Percentiles rank a stretch among this genome's conserved stretches.
Conservation (phyloP, 2,329 filamentous ascomycete genomes). For the Aspergillus sp. region DNA sequence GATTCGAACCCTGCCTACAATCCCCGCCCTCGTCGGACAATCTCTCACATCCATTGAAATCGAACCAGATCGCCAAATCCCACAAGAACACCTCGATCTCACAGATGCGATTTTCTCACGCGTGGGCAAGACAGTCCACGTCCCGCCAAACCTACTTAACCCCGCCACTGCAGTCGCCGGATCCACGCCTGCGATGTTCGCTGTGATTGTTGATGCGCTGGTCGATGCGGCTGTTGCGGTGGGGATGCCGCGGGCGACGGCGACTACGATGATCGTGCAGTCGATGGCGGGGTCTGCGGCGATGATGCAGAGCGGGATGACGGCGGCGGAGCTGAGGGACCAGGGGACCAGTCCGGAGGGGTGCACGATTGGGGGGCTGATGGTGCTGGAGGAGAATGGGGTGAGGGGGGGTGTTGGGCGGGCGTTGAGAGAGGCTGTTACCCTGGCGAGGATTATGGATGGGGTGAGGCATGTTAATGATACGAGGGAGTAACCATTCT, state of each 20-base stretch:
- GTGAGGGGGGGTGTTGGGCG: conserved; percentile 55
- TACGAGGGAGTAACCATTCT: neutral
- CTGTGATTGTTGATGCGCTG: conserved; percentile 59
- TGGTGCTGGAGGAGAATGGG: conserved; percentile 59
- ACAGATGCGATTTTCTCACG: conserved; percentile 53
- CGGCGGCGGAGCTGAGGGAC: conserved; percentile 60
- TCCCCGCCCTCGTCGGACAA: conserved; percentile 45
- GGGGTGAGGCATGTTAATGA: conserved; percentile 8
- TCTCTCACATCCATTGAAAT: conserved; percentile 53
- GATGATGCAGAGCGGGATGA: conserved; percentile 58
- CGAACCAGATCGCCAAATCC: conserved; percentile 40
- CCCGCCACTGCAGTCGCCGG: conserved; percentile 59
- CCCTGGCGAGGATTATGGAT: conserved; percentile 44
- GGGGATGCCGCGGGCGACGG: conserved; percentile 59
- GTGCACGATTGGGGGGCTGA: conserved; percentile 62
- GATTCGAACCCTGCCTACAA: conserved; percentile 47
- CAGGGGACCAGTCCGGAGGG: conserved; percentile 63
- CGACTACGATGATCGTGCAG: conserved; percentile 62
- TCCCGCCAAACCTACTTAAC: conserved; percentile 57
- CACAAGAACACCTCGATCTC: conserved; percentile 35
- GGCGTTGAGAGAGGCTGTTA: conserved; percentile 61
- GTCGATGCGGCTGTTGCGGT: conserved; percentile 64
- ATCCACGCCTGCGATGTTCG: conserved; percentile 62
- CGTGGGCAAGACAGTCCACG: conserved; percentile 47
- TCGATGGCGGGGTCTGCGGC: conserved; percentile 60